Evolutionary conservation across 2,329 filamentous ascomycete species (phyloP), one percentile per base, ranked within the genome.

Genomic region (Ophidiomyces ophidiicola): DNA sequence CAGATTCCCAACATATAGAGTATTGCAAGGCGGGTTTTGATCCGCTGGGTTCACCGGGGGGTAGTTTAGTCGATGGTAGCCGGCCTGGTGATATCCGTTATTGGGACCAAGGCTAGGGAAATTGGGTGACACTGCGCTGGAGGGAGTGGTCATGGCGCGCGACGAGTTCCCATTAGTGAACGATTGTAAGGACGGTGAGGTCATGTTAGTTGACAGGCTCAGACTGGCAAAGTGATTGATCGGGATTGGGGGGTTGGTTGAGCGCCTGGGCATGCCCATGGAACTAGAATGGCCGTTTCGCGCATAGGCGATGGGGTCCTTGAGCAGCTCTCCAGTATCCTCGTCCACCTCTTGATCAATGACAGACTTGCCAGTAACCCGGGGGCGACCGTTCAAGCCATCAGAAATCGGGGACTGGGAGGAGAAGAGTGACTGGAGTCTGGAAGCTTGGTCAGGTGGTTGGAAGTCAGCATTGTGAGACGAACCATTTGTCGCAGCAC

Each of bases 21-120:
- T 98, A 56, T 98, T 96, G 71, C 90, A 96, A 0, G 90, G 90
- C 1, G 88, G 88, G 51, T 96, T 94, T 60, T 94, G 83, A 54
- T 98, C 88, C 8, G 88, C 87, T 0, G 87, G 88, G 50, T 96
- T 96, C 44, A 84, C 82, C 0, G 87, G 81, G 10, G 88, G 88
- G 46, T 85, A 82, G 44, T 78, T 80, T 46, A 76, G 75, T n/a
- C 64, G 52, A 68, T 71, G 46, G 65, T 69, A 81, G 44, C 74
- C 69, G 39, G 64, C 69, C 25, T 67, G 67, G 47, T 72, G 71
- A 51, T 71, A 80, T 42, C 66, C 66, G 32, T 67, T 62, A 38
- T 67, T 70, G 10, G 64, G 57, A 5, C 61, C 61, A 43, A 64
- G 60, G 45, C 29, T 44, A 3, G 41, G 36, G 15, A 45, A 37